Evolutionary conservation across 1,284 basidiomycete species (phyloP).

Genomic region (Heliocybe sulcata): DNA sequence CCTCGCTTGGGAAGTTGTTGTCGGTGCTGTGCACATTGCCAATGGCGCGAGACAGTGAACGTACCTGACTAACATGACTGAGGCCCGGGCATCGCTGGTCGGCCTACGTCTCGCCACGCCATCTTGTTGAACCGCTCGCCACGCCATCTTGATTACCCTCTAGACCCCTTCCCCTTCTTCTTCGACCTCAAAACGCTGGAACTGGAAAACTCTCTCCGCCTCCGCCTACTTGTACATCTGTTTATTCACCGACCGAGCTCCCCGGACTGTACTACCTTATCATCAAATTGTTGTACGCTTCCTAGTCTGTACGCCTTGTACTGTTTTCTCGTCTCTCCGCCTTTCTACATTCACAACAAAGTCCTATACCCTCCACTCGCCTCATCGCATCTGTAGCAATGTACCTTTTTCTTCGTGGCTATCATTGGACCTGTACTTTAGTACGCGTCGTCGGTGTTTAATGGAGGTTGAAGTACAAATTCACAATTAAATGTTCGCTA

Average conservation of each 20-base stretch:
- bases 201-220: not conserved
- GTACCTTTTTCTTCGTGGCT: not conserved
- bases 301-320: not conserved
- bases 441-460: too few species aligned
- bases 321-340: not conserved
- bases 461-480: too few species aligned
- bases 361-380: not conserved
- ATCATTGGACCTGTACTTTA: not conserved
- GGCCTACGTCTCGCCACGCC: too few species aligned
- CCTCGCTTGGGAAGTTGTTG: constrained; percentile 64
- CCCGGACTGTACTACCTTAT: not conserved
- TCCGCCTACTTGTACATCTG: not conserved
- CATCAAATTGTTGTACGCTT: not conserved
- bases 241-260: not conserved
- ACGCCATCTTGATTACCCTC: not conserved
- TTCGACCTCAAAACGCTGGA: not conserved
- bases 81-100: not conserved
- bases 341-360: too few species aligned
- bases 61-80: not conserved
- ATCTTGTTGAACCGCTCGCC: too few species aligned
- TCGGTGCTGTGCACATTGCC: constrained; percentile 56
- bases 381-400: not conserved
- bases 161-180: not conserved
- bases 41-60: not conserved
- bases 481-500: too few species aligned